These are phyloP conservation scores for Hansenula anomala DNA, from an alignment of 1,139 yeast species.

Conservation along the genomic window DNA sequence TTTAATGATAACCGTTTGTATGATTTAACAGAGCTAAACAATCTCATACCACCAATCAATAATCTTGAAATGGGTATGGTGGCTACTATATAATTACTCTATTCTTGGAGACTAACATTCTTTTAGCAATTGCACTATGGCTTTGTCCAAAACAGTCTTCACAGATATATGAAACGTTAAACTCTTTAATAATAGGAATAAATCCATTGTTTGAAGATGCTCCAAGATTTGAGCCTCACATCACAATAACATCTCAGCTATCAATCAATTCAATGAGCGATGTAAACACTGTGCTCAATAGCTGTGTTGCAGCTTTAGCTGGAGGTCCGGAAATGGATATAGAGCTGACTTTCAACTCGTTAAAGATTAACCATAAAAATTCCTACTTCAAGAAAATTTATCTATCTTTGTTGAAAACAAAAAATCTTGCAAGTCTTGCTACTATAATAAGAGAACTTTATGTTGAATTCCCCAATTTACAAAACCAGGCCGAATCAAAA, in stretches of 20 bases:
- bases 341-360: conserved; percentile 9
- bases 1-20: too few species aligned
- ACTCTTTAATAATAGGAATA: conserved; percentile 33
- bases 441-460: conserved; percentile 66
- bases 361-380: conserved; percentile 30
- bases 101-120: too few species aligned
- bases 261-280: conserved; percentile 45
- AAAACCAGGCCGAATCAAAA: conserved; percentile 20
- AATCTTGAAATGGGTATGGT: too few species aligned
- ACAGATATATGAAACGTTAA: background rate
- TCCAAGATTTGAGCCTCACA: conserved; percentile 67
- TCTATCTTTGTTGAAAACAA: conserved; percentile 49
- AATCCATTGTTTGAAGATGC: conserved; percentile 70
- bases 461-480: conserved; percentile 35
- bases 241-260: conserved; percentile 66
- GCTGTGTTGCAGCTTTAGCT: conserved; percentile 59
- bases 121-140: conserved; percentile 2
- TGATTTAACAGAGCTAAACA: too few species aligned
- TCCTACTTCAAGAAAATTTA: conserved; percentile 59
- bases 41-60: too few species aligned
- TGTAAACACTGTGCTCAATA: conserved; percentile 56
- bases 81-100: too few species aligned
- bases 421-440: conserved; percentile 62
- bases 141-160: conserved; percentile 1
- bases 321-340: conserved; percentile 7